Base-by-base conservation (phyloP, 192 early-diverging fungal genomes). In the Coemansia sp. region DNA sequence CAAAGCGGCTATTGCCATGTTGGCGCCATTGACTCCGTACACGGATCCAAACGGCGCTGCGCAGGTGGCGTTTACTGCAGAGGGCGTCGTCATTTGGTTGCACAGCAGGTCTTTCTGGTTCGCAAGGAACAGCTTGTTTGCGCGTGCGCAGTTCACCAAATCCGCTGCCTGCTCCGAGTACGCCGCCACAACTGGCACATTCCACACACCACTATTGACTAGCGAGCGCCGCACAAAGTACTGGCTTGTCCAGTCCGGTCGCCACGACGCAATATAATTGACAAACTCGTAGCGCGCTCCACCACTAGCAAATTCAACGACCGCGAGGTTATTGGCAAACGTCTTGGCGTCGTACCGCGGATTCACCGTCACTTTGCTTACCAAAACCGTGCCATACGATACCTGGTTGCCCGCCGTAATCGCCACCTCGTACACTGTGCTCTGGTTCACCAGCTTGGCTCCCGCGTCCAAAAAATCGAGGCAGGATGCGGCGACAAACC, bases 251-350 rank as follows among this genome's bases (percentile, higher is more conserved):
- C 75, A 78, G 4, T 78, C 75, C 1, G 65, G 60, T 18, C 75
- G 48, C 69, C 70, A 72, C 1, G 70, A 71, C 0, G 75, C 75
- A 59, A 78, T 68, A 32, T 68, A 72, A 59, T 78, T 78, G 41
- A 68, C 65, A 71, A 71, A 72, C 0, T 43, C 55, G 12, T 19
- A 22, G 11, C 58, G 19, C 5, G 35, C 32, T 40, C 75, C 64
- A 34, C 21, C 57, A 41, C 37, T 57, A 6, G 26, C 33, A 58
- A 78, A 78, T 38, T 72, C 37, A 5, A 78, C 10, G 8, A 78
- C 22, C 0, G 75, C 75, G 46, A 77, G 50, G 53, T 78, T 78
- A 62, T 78, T 78, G 11, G 75, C 75, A 63, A 63, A 72, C n/a
- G 75, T 65, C 14, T 34, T 58, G 7, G 75, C 62, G 41, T 78